phyloP scores from a whole-genome alignment of 1,284 basidiomycete genomes.

The Sanghuangporus baumii region DNA sequence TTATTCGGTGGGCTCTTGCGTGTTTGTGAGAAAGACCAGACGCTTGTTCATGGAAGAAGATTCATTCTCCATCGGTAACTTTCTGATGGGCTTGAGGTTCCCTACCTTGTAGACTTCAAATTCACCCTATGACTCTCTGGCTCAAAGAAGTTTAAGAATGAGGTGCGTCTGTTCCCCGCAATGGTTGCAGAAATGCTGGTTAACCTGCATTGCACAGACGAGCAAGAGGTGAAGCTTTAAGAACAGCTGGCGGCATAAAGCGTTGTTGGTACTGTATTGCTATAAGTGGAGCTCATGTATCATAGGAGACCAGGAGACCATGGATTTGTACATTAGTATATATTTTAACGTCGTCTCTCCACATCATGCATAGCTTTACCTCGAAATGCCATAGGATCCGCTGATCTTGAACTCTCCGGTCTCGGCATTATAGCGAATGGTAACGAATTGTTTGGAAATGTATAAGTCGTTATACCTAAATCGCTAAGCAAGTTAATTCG shows the following conservation, averaged over 20 bases:
- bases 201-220: background rate
- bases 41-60: too few species aligned
- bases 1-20: too few species aligned
- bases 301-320: background rate
- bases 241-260: background rate
- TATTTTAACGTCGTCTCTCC: background rate
- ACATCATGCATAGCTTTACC: background rate
- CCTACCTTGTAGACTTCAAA: too few species aligned
- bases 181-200: background rate
- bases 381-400: constrained; percentile 13
- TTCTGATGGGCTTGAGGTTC: too few species aligned
- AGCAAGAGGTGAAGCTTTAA: background rate
- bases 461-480: constrained; percentile 36
- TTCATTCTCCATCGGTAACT: too few species aligned
- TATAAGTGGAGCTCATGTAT: background rate
- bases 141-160: constrained; percentile 46
- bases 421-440: constrained; percentile 40
- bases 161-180: background rate
- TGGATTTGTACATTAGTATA: background rate
- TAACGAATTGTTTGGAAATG: constrained; percentile 40
- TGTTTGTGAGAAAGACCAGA: too few species aligned
- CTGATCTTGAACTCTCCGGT: constrained; percentile 48
- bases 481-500: background rate
- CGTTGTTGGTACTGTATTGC: background rate
- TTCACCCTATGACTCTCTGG: constrained; percentile 46